Conservation (phyloP, 2,329 filamentous ascomycete genomes). For the Fusarium acutatum region DNA sequence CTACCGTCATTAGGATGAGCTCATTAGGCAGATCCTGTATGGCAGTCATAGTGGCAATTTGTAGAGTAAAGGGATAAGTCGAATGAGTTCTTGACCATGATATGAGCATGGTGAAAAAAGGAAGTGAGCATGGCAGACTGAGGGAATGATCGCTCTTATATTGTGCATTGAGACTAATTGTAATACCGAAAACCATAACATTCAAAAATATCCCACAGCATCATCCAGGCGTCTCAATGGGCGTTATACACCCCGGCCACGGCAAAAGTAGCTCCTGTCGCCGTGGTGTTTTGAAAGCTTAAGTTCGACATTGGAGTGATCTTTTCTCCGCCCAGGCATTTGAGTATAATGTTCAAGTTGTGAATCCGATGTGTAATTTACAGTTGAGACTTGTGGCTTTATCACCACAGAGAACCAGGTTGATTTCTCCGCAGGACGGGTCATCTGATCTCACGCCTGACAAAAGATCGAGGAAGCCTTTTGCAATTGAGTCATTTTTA, state of each 20-base stretch:
- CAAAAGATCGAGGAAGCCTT: not conserved
- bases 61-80: not conserved
- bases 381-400: not conserved
- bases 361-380: too few relatives aligned
- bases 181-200: not conserved
- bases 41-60: not conserved
- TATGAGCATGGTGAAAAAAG: not conserved
- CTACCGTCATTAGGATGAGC: not conserved
- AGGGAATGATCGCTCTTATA: not conserved
- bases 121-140: not conserved
- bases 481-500: not conserved
- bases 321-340: not conserved
- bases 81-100: not conserved
- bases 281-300: not conserved
- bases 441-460: not conserved
- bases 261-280: not conserved
- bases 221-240: not conserved
- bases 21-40: not conserved
- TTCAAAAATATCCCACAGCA: not conserved
- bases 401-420: not conserved
- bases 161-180: not conserved
- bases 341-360: too few relatives aligned
- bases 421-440: too few relatives aligned
- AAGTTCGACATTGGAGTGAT: not conserved
- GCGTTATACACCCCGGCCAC: rapidly evolving